Evolutionary conservation across 1,284 basidiomycete species (phyloP).

Genomic region (Paramarasmius palmivorus): DNA sequence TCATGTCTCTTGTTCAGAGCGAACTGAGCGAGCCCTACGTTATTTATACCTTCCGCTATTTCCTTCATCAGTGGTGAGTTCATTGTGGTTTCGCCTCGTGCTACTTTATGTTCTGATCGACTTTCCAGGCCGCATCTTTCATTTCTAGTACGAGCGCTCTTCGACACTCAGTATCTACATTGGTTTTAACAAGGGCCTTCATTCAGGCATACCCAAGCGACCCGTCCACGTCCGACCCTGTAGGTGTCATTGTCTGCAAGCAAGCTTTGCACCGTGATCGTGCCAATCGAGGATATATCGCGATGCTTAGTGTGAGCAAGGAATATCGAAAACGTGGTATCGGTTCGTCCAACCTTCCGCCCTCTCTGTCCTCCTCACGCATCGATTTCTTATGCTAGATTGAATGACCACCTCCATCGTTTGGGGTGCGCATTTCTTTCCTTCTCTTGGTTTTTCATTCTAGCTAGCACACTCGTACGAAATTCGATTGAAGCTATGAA

Average conservation of each 20-base stretch:
- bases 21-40: constrained; percentile 97
- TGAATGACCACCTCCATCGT: constrained; percentile 35
- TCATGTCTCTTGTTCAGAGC: constrained; percentile 86
- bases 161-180: neutral
- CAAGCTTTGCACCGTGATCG: constrained; percentile 82
- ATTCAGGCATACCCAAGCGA: constrained; percentile 60
- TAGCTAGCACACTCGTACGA: constrained; percentile 79
- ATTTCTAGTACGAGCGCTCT: constrained; percentile 69
- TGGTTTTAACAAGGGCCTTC: constrained; percentile 8
- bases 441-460: constrained; percentile 23
- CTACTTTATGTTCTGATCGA: constrained; percentile 29
- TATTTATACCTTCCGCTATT: constrained; percentile 92
- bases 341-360: constrained; percentile 55
- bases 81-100: neutral
- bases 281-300: constrained; percentile 91
- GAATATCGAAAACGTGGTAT: constrained; percentile 86
- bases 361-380: constrained; percentile 38
- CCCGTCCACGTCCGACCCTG: constrained; percentile 54
- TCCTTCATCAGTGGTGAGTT: constrained; percentile 88
- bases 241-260: constrained; percentile 96
- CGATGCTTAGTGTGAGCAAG: constrained; percentile 91
- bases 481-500: constrained; percentile 84
- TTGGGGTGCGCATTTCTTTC: constrained; percentile 38
- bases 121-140: constrained; percentile 85
- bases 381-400: constrained; percentile 39